Evolutionary conservation across 441 rosid genomes (phyloP).

Genomic region (Jatropha multifida): DNA sequence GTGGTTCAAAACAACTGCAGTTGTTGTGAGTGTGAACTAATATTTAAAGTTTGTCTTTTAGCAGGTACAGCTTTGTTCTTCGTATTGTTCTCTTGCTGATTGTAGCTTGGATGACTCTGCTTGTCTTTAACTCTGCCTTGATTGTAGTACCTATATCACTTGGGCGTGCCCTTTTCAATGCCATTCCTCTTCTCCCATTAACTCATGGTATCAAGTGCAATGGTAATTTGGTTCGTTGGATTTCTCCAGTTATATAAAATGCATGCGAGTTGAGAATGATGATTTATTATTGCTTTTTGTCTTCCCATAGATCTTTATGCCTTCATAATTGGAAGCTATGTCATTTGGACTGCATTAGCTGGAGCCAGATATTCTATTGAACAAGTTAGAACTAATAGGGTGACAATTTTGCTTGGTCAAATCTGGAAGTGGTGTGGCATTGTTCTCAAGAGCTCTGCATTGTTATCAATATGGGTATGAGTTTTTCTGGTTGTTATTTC

Average conservation of each 20-base stretch:
- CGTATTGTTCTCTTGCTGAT: constrained; percentile 81
- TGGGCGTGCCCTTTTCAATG: constrained; percentile 86
- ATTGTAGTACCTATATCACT: constrained; percentile 87
- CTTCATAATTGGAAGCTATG: constrained; percentile 89
- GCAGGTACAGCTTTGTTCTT: constrained; percentile 84
- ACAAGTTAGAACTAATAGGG: constrained; percentile 70
- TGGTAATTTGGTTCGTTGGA: constrained; percentile 45
- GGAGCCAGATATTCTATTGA: constrained; percentile 81
- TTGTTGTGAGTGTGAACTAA: constrained; percentile 7
- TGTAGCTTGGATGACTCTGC: constrained; percentile 96
- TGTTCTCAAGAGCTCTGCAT: constrained; percentile 71
- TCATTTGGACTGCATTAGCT: constrained; percentile 81
- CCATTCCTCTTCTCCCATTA: constrained; percentile 89
- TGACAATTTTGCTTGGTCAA: constrained; percentile 57
- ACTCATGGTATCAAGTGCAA: constrained; percentile 98
- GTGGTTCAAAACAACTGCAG: constrained; percentile 11
- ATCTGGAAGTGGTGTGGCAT: constrained; percentile 88
- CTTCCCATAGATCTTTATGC: constrained; percentile 71
- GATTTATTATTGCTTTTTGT: constrained; percentile 17
- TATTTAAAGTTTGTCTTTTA: constrained; percentile 27
- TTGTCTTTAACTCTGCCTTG: constrained; percentile 82
- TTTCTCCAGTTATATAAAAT: neutral
- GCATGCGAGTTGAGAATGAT: constrained; percentile 18
- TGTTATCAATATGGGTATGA: constrained; percentile 88
- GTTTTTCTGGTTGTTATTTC: neutral